A percentile compares a stretch with the other conserved stretches of the same genome.
These are phyloP conservation scores for Lablab purpureus DNA, from an alignment of 306 rosid genomes.

Conservation along the genomic window DNA sequence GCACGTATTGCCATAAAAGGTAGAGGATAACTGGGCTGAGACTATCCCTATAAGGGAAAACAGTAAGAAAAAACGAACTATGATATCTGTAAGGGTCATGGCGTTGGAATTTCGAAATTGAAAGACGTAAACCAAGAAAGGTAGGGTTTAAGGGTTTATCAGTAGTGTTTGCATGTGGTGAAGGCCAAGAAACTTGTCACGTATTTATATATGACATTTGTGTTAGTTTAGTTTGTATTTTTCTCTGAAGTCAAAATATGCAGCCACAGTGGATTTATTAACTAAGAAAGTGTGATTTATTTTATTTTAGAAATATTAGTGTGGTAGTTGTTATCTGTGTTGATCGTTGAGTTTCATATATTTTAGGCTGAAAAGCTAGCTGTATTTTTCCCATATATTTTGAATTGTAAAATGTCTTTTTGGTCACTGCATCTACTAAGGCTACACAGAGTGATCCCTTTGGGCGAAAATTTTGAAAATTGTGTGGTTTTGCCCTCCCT, in stretches of 20 bases:
- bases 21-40: slow-evolving; percentile 66
- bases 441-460: background rate
- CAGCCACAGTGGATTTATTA: slow-evolving; percentile 11
- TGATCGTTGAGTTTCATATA: background rate
- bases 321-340: slow-evolving; percentile 4
- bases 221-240: slow-evolving; percentile 17
- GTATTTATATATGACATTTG: slow-evolving; percentile 41
- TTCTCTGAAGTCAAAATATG: slow-evolving; percentile 27
- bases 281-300: background rate
- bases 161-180: slow-evolving; percentile 17
- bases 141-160: background rate
- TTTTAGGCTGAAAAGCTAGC: slow-evolving; percentile 4
- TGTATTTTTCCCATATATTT: background rate
- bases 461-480: background rate
- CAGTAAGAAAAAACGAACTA: slow-evolving; percentile 34
- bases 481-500: background rate
- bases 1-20: slow-evolving; percentile 56
- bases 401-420: slow-evolving; percentile 11
- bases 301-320: background rate
- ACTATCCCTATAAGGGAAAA: slow-evolving; percentile 44
- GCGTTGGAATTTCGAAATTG: background rate
- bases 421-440: background rate
- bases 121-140: background rate
- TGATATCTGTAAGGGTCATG: slow-evolving; percentile 27
- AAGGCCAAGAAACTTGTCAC: slow-evolving; percentile 8